Evolutionary conservation across 495 filamentous ascomycete species (phyloP).

Genomic region (Talaromyces liani): DNA sequence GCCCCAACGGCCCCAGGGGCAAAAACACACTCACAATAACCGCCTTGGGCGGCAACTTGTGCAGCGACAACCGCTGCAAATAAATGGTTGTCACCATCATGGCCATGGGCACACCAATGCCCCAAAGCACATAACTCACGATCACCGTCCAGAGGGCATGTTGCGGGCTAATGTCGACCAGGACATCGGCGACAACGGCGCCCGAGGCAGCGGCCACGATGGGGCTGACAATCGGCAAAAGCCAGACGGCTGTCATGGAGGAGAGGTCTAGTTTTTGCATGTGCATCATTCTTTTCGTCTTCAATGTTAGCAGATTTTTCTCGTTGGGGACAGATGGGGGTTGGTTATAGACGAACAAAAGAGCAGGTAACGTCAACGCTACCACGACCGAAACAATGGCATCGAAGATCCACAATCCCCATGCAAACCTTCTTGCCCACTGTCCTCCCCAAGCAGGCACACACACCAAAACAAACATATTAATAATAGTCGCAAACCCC

Average conservation of each 20-base stretch:
- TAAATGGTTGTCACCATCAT: constrained; percentile 42
- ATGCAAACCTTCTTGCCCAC: constrained; percentile 22
- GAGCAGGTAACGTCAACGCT: constrained; percentile 9
- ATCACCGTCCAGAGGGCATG: constrained; percentile 42
- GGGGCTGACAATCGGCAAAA: constrained; percentile 43
- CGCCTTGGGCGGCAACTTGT: constrained; percentile 40
- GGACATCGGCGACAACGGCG: constrained; percentile 34
- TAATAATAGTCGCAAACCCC: constrained; percentile 49
- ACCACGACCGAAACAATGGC: constrained; percentile 34
- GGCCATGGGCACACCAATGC: constrained; percentile 42
- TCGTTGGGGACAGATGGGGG: too few relatives aligned
- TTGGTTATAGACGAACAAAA: constrained; percentile 2
- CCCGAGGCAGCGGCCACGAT: constrained; percentile 45
- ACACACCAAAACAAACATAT: constrained; percentile 43
- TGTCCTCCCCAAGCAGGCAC: constrained; percentile 34
- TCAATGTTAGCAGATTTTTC: too few relatives aligned
- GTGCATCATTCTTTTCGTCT: constrained; percentile 2
- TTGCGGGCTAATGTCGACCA: constrained; percentile 23
- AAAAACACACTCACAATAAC: constrained; percentile 47
- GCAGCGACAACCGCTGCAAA: constrained; percentile 42
- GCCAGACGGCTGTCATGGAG: constrained; percentile 42
- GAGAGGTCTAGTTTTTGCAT: constrained; percentile 11
- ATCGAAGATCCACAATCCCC: constrained; percentile 47
- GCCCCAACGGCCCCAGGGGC: constrained; percentile 45
- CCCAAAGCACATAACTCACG: constrained; percentile 45